phyloP scores from a whole-genome alignment of 2,329 filamentous ascomycete species.

The Hymenoscyphus infarciens region DNA sequence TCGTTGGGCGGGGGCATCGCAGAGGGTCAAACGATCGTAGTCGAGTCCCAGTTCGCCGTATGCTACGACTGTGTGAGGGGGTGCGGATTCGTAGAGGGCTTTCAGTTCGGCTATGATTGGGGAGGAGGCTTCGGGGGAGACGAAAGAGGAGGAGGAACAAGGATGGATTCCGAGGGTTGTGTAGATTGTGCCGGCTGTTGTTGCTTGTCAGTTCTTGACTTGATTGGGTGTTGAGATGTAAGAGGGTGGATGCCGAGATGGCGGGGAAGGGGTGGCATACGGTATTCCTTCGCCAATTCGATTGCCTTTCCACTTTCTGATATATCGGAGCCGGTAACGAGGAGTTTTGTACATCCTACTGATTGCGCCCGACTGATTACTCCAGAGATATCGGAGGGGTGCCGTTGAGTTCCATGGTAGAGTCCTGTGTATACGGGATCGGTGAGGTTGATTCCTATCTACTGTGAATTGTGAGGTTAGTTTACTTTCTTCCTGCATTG shows the following conservation, averaged over 20 bases:
- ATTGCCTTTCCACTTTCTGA: slow-evolving; percentile 73
- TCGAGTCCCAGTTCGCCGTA: slow-evolving; percentile 96
- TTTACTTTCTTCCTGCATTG: slow-evolving; percentile 3
- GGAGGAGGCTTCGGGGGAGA: slow-evolving; percentile 53
- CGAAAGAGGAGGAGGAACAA: slow-evolving; percentile 79
- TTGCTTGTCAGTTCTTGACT: not conserved
- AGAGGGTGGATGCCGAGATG: not conserved
- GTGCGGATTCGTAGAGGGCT: slow-evolving; percentile 55
- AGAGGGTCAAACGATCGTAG: slow-evolving; percentile 87
- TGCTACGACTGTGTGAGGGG: slow-evolving; percentile 53
- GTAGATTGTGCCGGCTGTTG: slow-evolving; percentile 72
- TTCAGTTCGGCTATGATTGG: slow-evolving; percentile 56
- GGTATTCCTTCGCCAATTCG: slow-evolving; percentile 67
- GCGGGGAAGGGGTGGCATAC: slow-evolving; percentile 42
- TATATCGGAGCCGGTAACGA: slow-evolving; percentile 89
- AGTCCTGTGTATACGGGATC: slow-evolving; percentile 84
- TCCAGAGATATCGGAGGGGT: slow-evolving; percentile 69
- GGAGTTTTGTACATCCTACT: slow-evolving; percentile 82
- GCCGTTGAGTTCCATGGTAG: slow-evolving; percentile 75
- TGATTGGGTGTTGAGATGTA: slow-evolving; percentile 2
- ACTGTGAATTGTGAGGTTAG: slow-evolving; percentile 19
- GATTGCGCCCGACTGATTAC: slow-evolving; percentile 76
- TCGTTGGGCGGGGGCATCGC: slow-evolving; percentile 72
- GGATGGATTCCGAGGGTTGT: slow-evolving; percentile 93
- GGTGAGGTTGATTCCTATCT: slow-evolving; percentile 93